These are phyloP conservation scores for Stenogyne calaminthoides DNA, from an alignment of 305 asterid genomes.

Conservation along the genomic window DNA sequence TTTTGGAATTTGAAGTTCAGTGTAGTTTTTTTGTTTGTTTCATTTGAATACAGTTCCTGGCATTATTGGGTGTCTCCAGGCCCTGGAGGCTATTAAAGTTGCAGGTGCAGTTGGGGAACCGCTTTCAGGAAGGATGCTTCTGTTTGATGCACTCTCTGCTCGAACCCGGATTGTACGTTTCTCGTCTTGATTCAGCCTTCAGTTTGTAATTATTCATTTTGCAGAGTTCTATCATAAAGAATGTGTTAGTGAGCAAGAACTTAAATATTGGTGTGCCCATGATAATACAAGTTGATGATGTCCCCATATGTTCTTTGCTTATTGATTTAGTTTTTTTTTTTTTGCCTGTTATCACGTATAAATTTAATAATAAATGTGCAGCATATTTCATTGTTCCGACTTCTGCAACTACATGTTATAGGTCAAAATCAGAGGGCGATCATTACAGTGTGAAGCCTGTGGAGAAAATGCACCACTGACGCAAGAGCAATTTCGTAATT, in stretches of 20 bases:
- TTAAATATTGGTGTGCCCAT: not conserved
- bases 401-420: conserved; percentile 28
- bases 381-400: conserved; percentile 6
- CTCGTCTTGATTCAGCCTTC: conserved; percentile 20
- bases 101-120: conserved; percentile 84
- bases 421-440: conserved; percentile 93
- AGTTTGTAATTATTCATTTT: not conserved
- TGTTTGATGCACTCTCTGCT: conserved; percentile 61
- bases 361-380: not conserved
- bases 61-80: conserved; percentile 93
- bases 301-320: not conserved
- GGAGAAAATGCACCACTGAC: conserved; percentile 62
- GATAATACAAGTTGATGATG: conserved; percentile 15
- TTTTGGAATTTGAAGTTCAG: conserved; percentile 1
- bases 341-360: not conserved
- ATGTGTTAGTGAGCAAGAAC: not conserved
- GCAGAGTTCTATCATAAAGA: conserved; percentile 35
- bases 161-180: conserved; percentile 76
- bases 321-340: not conserved
- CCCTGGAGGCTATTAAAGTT: conserved; percentile 91
- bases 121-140: conserved; percentile 83
- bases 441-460: conserved; percentile 80
- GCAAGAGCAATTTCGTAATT: conserved; percentile 44
- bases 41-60: conserved; percentile 74
- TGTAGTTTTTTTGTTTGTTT: conserved; percentile 18